These are phyloP conservation scores for Sarocladium kiliense DNA, from an alignment of 2,329 filamentous ascomycete genomes.

Conservation along the genomic window DNA sequence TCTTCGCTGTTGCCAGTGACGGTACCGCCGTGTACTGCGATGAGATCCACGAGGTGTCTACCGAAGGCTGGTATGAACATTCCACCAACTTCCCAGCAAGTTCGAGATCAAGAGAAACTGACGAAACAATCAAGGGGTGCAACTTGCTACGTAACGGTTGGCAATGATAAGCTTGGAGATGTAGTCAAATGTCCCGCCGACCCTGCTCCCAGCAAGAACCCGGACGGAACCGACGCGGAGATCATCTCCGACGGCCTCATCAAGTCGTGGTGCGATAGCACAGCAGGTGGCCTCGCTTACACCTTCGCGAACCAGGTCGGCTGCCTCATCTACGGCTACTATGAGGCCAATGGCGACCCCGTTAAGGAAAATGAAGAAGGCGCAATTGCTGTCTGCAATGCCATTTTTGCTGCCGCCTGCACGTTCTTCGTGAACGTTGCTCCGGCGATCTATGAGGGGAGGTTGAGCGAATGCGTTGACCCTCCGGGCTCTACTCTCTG, in stretches of 20 bases:
- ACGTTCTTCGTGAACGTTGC: neutral
- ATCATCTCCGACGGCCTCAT: neutral
- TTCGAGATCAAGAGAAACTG: neutral
- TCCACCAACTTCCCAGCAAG: neutral
- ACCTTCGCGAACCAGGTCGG: neutral
- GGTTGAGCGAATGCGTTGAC: neutral
- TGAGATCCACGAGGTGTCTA: conserved; percentile 3
- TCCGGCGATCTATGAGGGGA: neutral
- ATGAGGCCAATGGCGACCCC: neutral
- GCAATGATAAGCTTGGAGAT: neutral
- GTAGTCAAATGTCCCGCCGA: neutral
- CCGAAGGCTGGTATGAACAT: neutral
- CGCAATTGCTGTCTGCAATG: neutral
- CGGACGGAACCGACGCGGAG: neutral
- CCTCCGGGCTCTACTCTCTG: neutral
- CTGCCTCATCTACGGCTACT: conserved; percentile 1
- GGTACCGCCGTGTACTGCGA: conserved; percentile 1
- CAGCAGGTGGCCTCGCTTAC: neutral
- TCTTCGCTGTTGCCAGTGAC: conserved; percentile 1
- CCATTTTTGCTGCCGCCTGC: neutral
- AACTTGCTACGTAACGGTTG: neutral
- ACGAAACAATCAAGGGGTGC: neutral
- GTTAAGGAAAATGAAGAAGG: neutral
- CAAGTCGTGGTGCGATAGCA: neutral
- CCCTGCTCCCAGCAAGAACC: neutral